A percentile compares a stretch with the other conserved stretches of the same genome.
These are phyloP conservation scores for Codiaeum variegatum DNA, from an alignment of 441 rosid species.

Conservation along the genomic window DNA sequence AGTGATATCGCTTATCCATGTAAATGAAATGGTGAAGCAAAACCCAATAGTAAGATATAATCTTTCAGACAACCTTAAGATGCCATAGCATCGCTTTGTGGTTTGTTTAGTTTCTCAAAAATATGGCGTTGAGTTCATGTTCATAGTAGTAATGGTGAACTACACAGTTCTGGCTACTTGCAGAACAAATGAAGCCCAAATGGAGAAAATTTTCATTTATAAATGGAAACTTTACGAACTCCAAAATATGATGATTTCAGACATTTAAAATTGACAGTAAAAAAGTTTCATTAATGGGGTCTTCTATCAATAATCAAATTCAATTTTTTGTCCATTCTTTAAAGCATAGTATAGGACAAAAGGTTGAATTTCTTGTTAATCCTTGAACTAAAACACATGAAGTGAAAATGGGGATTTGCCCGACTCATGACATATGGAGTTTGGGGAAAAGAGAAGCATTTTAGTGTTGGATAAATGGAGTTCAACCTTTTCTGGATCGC, in stretches of 20 bases:
- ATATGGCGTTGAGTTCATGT: not conserved
- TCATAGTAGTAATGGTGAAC: not conserved
- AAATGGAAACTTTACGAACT: not conserved
- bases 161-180: not conserved
- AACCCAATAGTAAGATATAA: not conserved
- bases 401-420: not conserved
- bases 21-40: not conserved
- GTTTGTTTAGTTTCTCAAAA: not conserved
- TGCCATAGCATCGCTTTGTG: not conserved
- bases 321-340: no score
- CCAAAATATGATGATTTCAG: not conserved
- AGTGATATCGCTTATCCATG: not conserved
- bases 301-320: no score
- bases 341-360: no score
- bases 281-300: no score
- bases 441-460: not conserved
- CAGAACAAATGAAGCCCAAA: not conserved
- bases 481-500: conserved; percentile 81
- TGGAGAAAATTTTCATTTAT: not conserved
- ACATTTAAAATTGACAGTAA: no score
- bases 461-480: conserved; percentile 1
- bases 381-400: not conserved
- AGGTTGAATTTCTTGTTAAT: no score
- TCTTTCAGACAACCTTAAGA: not conserved
- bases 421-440: not conserved